phyloP scores from a whole-genome alignment of 441 rosid genomes.

The Codiaeum variegatum region DNA sequence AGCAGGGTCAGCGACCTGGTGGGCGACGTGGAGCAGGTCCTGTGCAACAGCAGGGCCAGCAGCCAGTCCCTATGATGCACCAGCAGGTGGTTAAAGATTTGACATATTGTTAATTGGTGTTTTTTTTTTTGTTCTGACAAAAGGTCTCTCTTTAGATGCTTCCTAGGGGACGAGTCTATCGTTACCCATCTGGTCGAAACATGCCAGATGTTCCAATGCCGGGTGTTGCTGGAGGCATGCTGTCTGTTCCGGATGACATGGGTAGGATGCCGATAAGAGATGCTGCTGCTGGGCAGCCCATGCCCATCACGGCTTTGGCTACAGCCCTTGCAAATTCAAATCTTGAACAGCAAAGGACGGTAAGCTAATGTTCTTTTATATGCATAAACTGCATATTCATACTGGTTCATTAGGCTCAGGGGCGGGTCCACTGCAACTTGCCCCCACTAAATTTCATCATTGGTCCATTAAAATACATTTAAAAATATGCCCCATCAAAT shows the following conservation, averaged over 20 bases:
- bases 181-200: constrained; percentile 66
- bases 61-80: constrained; percentile 63
- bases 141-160: constrained; percentile 31
- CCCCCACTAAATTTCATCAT: no score
- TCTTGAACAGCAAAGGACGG: constrained; percentile 82
- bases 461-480: no score
- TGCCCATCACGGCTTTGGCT: constrained; percentile 73
- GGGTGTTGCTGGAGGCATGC: constrained; percentile 46
- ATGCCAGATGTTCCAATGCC: constrained; percentile 41
- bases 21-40: constrained; percentile 58
- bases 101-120: not conserved
- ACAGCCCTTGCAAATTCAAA: constrained; percentile 71
- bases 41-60: constrained; percentile 60
- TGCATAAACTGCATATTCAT: not conserved
- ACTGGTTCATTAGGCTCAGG: not conserved
- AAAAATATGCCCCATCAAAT: no score
- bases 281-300: constrained; percentile 41
- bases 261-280: constrained; percentile 38
- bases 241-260: constrained; percentile 43
- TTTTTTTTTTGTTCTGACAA: not conserved
- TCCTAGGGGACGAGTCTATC: constrained; percentile 67
- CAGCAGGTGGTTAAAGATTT: constrained; percentile 29
- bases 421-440: no score
- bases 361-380: constrained; percentile 20
- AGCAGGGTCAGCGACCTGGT: constrained; percentile 73